Base-by-base conservation (phyloP, 1,284 basidiomycete genomes). In the Bothia castanella region DNA sequence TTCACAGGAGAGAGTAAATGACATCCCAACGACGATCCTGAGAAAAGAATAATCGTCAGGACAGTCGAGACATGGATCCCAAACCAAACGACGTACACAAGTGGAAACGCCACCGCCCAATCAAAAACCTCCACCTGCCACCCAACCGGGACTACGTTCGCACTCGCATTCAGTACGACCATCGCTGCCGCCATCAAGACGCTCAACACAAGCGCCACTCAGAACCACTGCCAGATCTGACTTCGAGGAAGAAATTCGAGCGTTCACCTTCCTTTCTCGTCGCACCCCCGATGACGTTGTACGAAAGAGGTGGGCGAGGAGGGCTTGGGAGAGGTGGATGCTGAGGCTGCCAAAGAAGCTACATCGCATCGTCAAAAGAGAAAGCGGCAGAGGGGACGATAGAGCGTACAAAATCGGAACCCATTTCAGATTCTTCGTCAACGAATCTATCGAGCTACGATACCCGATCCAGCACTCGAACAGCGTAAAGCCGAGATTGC, bases 221-320 rank as follows among this genome's bases (percentile, higher is more conserved):
- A 74, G 66, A 77, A 78, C 12, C 89, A 80, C 52, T 82, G 80
- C 59, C 85, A 71, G 62, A 92, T 92, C 54, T 80, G 6, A 92
- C 83, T 63, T 94, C 91, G 45, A 85, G 79, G 79, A 89, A 93
- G 74, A 93, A 92, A 69, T 92, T 92, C 34, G 83, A 87, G 32
- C 81, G 77, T 64, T 89, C 83, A 44, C 88, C 86, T 62, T 90
- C 88, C 57, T 89, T 89, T 67, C 79, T 83, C 6, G 86, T 88
- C 13, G 85, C 85, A 13, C 79, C 81, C 87, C 87, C 92, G 7
- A 77, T 81, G 73, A 93, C 93, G 69, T 92, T 85, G 72, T 89
- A 89, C 2, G 87, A 88, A 92, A 83, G 55, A 89, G 56, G 68
- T 93, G 91, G 0, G 88, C 81, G 11, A 90, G 75, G 11, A 93